Evolutionary conservation across 768 basidiomycete species (phyloP).

Genomic region (Tylopilus rubrobrunneus): DNA sequence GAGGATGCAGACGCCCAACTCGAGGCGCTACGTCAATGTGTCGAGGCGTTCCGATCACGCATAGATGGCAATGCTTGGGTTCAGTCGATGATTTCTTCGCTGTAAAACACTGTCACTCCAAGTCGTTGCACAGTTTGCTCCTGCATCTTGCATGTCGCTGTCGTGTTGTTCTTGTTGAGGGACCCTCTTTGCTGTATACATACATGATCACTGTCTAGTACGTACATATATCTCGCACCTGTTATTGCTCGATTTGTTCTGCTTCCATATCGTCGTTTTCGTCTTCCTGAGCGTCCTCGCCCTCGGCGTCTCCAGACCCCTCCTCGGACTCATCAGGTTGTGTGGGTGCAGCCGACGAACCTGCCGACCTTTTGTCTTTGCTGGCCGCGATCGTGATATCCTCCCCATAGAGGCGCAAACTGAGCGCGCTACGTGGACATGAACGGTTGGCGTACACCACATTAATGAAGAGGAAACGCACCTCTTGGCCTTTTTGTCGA

Average conservation of each 20-base stretch:
- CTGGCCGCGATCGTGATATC: conserved; percentile 60
- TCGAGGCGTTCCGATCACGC: conserved; percentile 60
- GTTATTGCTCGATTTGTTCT: conserved; percentile 11
- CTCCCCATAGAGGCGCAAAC: conserved; percentile 76
- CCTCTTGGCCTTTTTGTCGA: conserved; percentile 97
- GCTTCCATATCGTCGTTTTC: conserved; percentile 10
- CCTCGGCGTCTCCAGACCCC: conserved; percentile 2
- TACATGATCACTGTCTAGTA: conserved; percentile 11
- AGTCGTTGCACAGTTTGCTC: not conserved
- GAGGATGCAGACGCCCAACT: conserved; percentile 36
- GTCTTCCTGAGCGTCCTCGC: not conserved
- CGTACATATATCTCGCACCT: conserved; percentile 5
- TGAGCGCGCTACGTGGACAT: conserved; percentile 62
- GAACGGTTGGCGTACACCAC: not conserved
- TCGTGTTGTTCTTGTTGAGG: not conserved
- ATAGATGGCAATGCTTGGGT: conserved; percentile 83
- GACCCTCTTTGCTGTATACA: not conserved
- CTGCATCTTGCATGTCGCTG: not conserved
- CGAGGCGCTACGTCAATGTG: conserved; percentile 51
- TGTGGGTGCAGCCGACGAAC: not conserved
- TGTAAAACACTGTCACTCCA: conserved; percentile 22
- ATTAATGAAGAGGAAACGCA: conserved; percentile 27
- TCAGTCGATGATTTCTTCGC: conserved; percentile 48
- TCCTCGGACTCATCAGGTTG: not conserved
- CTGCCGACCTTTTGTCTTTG: conserved; percentile 17